Conservation (phyloP, 805 yeast species). For the Saturnispora ahearnii region DNA sequence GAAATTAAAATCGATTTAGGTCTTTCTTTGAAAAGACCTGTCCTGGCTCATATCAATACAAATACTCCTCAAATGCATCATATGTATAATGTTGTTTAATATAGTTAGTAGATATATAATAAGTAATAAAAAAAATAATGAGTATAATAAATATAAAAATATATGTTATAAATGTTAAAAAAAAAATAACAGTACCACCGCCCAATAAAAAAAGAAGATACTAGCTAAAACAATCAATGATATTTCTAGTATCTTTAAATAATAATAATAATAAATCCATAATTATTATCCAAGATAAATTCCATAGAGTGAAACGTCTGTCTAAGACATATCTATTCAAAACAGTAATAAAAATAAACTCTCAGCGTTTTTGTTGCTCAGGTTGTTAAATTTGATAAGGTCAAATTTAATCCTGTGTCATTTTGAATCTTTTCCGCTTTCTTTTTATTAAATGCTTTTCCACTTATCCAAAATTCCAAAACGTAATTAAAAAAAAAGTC, state of each 20-base stretch:
- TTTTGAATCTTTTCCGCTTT: conserved; percentile 19
- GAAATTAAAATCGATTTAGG: background rate
- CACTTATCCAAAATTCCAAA: conserved; percentile 27
- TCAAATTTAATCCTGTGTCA: conserved; percentile 5
- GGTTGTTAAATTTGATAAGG: background rate
- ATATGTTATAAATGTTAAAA: background rate
- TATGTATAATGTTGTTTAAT: background rate
- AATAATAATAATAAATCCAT: too few species aligned
- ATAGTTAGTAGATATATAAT: background rate
- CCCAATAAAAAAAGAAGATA: background rate
- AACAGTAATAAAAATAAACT: background rate
- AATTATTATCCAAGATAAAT: too few species aligned
- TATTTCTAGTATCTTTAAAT: background rate
- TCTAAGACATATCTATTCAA: too few species aligned
- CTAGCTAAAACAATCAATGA: background rate
- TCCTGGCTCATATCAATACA: background rate
- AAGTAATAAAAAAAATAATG: background rate
- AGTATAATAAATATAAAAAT: background rate
- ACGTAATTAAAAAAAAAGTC: conserved; percentile 28
- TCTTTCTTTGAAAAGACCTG: background rate
- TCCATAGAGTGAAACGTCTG: too few species aligned
- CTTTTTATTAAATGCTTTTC: conserved; percentile 24
- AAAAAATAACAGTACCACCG: background rate
- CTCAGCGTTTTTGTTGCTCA: background rate
- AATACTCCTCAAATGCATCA: background rate